These are phyloP conservation scores for Phalaenopsis aphrodite DNA, from an alignment of 106 monocot genomes.

Conservation along the genomic window DNA sequence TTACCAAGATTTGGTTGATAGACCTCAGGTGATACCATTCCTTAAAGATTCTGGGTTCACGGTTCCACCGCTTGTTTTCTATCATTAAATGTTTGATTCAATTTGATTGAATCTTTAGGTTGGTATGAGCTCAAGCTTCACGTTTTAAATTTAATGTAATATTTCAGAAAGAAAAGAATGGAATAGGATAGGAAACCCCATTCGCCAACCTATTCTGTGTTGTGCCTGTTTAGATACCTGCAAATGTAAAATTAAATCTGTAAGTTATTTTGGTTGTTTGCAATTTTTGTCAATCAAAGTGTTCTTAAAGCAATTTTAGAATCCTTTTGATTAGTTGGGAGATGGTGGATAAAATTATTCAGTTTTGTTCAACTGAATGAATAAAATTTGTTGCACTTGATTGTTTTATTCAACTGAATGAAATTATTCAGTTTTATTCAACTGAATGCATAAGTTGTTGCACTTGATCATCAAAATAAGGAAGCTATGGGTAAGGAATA, in stretches of 20 bases:
- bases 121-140: background rate
- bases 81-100: conserved; percentile 14
- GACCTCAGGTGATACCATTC: conserved; percentile 60
- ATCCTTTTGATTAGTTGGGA: no score
- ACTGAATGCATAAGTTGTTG: no score
- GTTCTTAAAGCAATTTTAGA: no score
- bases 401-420: no score
- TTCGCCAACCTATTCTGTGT: no score
- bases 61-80: conserved; percentile 54
- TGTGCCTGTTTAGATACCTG: background rate
- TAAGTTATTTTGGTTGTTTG: background rate
- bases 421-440: no score
- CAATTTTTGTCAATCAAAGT: background rate
- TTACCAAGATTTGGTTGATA: conserved; percentile 46
- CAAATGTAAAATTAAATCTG: background rate
- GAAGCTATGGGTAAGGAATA: no score
- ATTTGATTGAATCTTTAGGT: background rate
- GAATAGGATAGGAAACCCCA: background rate
- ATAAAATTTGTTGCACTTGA: no score
- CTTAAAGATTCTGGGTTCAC: conserved; percentile 45
- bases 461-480: no score
- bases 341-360: no score
- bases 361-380: no score
- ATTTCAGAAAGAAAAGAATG: background rate
- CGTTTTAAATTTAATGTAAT: background rate